phyloP scores from a whole-genome alignment of 805 yeast genomes.

The Myxozyma vanderwaltii region DNA sequence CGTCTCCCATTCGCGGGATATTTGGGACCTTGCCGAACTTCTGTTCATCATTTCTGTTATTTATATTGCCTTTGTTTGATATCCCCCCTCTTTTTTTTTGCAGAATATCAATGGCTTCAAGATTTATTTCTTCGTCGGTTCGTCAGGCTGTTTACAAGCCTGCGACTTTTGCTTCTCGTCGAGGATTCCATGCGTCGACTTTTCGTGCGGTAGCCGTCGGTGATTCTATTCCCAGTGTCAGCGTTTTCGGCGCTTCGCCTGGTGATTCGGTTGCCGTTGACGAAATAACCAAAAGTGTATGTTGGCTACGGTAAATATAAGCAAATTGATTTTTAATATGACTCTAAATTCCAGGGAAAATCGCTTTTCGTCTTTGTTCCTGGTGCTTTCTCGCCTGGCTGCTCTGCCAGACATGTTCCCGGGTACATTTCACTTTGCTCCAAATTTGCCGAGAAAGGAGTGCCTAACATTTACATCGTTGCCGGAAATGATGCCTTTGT shows the following conservation, averaged over 20 bases:
- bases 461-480: constrained; percentile 61
- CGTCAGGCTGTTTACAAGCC: not conserved
- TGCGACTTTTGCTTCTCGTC: not conserved
- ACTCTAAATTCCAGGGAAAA: constrained; percentile 47
- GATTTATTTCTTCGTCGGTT: not conserved
- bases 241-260: constrained; percentile 63
- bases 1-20: too few species aligned
- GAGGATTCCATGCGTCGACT: constrained; percentile 39
- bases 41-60: too few species aligned
- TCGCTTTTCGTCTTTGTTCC: constrained; percentile 63
- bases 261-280: constrained; percentile 62
- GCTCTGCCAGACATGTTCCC: constrained; percentile 72
- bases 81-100: not conserved
- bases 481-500: constrained; percentile 89
- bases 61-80: too few species aligned
- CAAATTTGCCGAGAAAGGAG: constrained; percentile 67
- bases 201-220: constrained; percentile 53
- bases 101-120: not conserved
- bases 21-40: too few species aligned
- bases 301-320: not conserved
- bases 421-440: constrained; percentile 60
- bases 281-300: constrained; percentile 30
- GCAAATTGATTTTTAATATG: constrained; percentile 31
- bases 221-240: constrained; percentile 58
- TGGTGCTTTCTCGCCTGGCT: constrained; percentile 82